Base-by-base conservation (phyloP, 2,329 filamentous ascomycete species). In the Exserohilum rostratum region DNA sequence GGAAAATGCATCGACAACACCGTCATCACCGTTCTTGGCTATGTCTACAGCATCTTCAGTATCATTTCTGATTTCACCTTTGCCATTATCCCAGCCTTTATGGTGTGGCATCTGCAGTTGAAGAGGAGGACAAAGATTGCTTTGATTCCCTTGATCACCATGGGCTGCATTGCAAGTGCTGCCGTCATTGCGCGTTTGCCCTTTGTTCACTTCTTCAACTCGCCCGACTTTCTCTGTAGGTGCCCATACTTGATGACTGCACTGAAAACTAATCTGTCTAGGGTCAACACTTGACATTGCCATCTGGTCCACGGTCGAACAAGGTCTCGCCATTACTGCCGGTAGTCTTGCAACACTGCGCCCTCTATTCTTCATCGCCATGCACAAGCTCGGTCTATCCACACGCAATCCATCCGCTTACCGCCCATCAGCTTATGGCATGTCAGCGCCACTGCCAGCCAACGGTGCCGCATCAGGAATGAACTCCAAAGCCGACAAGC, bases 21-120 rank as follows among this genome's bases (percentile, higher is more conserved):
- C 1, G 65, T 79, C 20, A 74, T 82, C 4, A 74, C 77, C 22
- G 65, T 64, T 6, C 68, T 79, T 0, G 79, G 76, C 3, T 78
- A 82, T 25, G 69, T 78, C 0, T 81, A 83, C 68, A 80, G 80
- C 33, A 69, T 74, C 20, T 72, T 83, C 53, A 77, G 75, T 53
- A 80, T 79, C 27, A 56, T 78, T 4, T 77, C 74, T 10, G 82
- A 85, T 56, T 79, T 81, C 66, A 75, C 76, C 0, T 74, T 84
- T 18, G 82, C 79, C 1, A 65, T 82, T 3, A 67, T 85, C 2
- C 83, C 83, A 0, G 76, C 80, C 2, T 75, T 78, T 6, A 75
- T 85, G 34, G 70, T 85, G 0, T 82, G 80, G 78, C 69, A 79
- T 20, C 71, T 84, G 25, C 76, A 80, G 47, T 77, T 85, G 57